phyloP scores from a whole-genome alignment of 2,329 filamentous ascomycete genomes.

The Ceratocystiopsis minuta region DNA sequence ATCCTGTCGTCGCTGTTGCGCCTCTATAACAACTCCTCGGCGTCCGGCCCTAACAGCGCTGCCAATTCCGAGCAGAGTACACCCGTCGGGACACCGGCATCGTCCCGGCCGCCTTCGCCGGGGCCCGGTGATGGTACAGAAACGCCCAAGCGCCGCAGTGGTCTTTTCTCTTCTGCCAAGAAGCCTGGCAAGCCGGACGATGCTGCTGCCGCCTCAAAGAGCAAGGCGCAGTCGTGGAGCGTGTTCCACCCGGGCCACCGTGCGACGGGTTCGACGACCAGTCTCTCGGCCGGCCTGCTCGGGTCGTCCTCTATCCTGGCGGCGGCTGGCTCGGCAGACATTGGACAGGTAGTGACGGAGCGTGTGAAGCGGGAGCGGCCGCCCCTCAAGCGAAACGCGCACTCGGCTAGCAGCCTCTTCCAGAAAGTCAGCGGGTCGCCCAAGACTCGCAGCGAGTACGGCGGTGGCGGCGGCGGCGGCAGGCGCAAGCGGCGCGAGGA shows the following conservation, averaged over 20 bases:
- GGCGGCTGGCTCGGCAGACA: constrained; percentile 25
- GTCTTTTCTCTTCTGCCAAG: constrained; percentile 17
- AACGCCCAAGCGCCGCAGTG: constrained; percentile 19
- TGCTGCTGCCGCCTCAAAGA: background rate
- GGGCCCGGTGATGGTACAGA: constrained; percentile 9
- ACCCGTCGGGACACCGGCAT: constrained; percentile 23
- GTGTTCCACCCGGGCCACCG: constrained; percentile 4
- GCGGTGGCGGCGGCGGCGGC: constrained; percentile 3
- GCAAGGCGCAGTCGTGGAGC: constrained; percentile 5
- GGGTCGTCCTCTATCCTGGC: constrained; percentile 36
- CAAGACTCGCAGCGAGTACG: constrained; percentile 4
- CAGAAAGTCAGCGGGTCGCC: background rate
- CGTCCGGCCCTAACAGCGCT: constrained; percentile 11
- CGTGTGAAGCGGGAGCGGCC: constrained; percentile 22
- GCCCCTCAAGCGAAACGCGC: constrained; percentile 7
- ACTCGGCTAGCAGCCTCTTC: constrained; percentile 6
- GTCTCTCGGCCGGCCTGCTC: constrained; percentile 30
- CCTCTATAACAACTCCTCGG: constrained; percentile 37
- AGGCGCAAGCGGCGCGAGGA: constrained; percentile 10
- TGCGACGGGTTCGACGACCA: constrained; percentile 10
- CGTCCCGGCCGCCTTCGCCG: constrained; percentile 25
- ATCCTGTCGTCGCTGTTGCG: constrained; percentile 57
- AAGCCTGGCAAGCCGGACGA: constrained; percentile 21
- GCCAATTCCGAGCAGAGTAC: constrained; percentile 24
- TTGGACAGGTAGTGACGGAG: constrained; percentile 25